Evolutionary conservation across 441 rosid species (phyloP).

Genomic region (Erysimum pusillum): DNA sequence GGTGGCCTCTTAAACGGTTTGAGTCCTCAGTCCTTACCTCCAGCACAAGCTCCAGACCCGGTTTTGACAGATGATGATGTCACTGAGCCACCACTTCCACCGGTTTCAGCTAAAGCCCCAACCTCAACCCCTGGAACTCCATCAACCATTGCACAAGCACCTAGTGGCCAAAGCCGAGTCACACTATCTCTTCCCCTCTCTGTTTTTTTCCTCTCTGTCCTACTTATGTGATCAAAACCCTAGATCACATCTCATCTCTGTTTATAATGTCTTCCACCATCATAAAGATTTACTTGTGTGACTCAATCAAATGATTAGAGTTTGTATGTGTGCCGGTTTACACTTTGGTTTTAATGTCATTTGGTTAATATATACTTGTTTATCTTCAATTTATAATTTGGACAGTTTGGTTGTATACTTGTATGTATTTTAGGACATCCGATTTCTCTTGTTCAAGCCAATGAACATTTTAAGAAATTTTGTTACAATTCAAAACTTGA

Average conservation of each 20-base stretch:
- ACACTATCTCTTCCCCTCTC: slow-evolving; percentile 51
- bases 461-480: background rate
- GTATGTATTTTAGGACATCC: background rate
- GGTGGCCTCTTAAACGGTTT: slow-evolving; percentile 54
- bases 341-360: background rate
- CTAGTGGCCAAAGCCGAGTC: slow-evolving; percentile 43
- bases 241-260: background rate
- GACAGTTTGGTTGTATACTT: background rate
- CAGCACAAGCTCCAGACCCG: slow-evolving; percentile 75
- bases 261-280: background rate
- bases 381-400: background rate
- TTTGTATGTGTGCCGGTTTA: background rate
- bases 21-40: slow-evolving; percentile 47
- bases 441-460: background rate
- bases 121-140: slow-evolving; percentile 32
- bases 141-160: slow-evolving; percentile 34
- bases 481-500: background rate
- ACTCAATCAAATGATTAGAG: background rate
- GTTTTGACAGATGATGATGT: slow-evolving; percentile 62
- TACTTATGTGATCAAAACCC: background rate
- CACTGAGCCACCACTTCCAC: slow-evolving; percentile 69
- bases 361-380: background rate
- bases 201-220: background rate
- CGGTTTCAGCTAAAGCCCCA: slow-evolving; percentile 21
- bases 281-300: background rate